Conservation (phyloP, 129 eudicot genomes). For the Scalesia atractyloides region DNA sequence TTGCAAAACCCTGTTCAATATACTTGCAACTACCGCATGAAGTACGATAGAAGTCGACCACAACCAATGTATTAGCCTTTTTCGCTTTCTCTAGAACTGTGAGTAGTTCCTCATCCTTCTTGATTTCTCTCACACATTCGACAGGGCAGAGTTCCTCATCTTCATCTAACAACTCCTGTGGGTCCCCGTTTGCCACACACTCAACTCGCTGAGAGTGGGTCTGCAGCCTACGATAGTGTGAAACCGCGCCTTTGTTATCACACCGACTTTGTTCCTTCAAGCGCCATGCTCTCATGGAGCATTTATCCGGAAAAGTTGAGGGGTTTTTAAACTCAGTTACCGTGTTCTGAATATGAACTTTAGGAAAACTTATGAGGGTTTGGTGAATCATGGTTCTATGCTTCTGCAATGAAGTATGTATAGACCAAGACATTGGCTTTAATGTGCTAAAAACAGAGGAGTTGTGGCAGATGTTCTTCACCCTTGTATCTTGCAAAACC, state of each 20-base stretch:
- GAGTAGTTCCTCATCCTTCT: slow-evolving; percentile 69
- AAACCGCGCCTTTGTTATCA: slow-evolving; percentile 4
- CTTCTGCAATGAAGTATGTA: slow-evolving; percentile 32
- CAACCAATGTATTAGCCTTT: slow-evolving; percentile 67
- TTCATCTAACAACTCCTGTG: slow-evolving; percentile 58
- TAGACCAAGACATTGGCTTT: slow-evolving; percentile 33
- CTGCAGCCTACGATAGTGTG: slow-evolving; percentile 10
- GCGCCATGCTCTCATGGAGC: slow-evolving; percentile 14
- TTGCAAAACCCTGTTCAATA: slow-evolving; percentile 86
- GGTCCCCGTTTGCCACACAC: slow-evolving; percentile 38
- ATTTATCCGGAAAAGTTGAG: slow-evolving; percentile 34
- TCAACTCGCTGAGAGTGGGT: slow-evolving; percentile 16
- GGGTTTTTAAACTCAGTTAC: slow-evolving; percentile 17
- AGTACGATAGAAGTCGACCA: slow-evolving; percentile 90
- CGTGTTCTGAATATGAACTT: slow-evolving; percentile 10
- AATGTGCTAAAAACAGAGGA: background rate
- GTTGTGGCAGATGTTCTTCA: too few relatives aligned
- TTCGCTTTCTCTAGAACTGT: slow-evolving; percentile 65
- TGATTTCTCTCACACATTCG: slow-evolving; percentile 91
- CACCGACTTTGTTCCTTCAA: slow-evolving; percentile 31
- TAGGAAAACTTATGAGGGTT: slow-evolving; percentile 28
- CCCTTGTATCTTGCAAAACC: too few relatives aligned
- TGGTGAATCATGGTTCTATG: slow-evolving; percentile 37
- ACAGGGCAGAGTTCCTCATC: slow-evolving; percentile 95
- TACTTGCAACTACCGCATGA: slow-evolving; percentile 97